phyloP scores from a whole-genome alignment of 2,329 filamentous ascomycete genomes.

The Botrytis pseudocinerea region DNA sequence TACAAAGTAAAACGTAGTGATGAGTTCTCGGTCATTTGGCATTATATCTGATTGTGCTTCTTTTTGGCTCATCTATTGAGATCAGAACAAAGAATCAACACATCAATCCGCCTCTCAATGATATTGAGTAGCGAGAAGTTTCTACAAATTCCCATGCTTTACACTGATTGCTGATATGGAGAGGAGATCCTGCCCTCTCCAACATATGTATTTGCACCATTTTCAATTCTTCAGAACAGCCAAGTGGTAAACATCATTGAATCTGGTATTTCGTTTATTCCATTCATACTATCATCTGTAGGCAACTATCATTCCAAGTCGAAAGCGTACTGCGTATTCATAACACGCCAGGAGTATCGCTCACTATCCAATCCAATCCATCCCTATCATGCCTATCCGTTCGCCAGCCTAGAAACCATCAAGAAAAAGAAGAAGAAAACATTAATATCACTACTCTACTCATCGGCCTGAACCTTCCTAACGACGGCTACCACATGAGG shows the following conservation, averaged over 20 bases:
- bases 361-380: not conserved
- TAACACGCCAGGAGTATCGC: slow-evolving; percentile 17
- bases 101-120: not conserved
- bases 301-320: not conserved
- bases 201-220: not conserved
- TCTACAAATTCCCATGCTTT: not conserved
- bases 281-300: not conserved
- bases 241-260: not conserved
- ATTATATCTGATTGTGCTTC: not conserved
- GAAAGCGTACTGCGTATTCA: slow-evolving; percentile 11
- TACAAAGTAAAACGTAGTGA: not conserved
- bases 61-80: not conserved
- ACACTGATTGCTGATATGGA: not conserved
- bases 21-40: not conserved
- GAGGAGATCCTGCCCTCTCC: not conserved
- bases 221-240: not conserved
- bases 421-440: slow-evolving; percentile 15
- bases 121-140: not conserved
- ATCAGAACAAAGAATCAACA: not conserved
- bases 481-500: slow-evolving; percentile 74
- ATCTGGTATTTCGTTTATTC: not conserved
- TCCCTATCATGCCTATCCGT: slow-evolving; percentile 7
- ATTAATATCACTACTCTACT: slow-evolving; percentile 27
- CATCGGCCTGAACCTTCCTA: slow-evolving; percentile 70
- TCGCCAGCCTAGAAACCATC: slow-evolving; percentile 25